Evolutionary conservation across 2,329 filamentous ascomycete genomes (phyloP).

Genomic region (Chrysoporthe austroafricana): DNA sequence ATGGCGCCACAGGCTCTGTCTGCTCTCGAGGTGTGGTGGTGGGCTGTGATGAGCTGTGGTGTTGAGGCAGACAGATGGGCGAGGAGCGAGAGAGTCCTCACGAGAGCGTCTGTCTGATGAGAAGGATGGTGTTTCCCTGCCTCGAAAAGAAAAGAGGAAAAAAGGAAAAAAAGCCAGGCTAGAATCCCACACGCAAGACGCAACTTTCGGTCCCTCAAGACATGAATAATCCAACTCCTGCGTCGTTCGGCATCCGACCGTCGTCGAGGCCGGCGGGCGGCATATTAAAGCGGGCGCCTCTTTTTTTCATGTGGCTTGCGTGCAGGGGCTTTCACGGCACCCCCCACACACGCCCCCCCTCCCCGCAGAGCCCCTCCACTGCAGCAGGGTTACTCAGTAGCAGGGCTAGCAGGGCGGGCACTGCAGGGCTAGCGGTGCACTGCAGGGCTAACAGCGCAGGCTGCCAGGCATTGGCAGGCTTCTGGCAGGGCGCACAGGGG

Average conservation of each 20-base stretch:
- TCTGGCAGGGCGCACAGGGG: neutral
- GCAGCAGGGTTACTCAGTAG: neutral
- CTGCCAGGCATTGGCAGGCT: too few species aligned
- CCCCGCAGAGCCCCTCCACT: neutral
- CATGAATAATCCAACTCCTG: neutral
- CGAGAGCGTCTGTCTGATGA: too few species aligned
- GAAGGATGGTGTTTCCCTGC: too few species aligned
- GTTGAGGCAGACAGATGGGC: neutral
- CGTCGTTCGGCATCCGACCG: neutral
- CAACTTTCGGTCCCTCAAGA: neutral
- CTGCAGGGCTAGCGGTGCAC: too few species aligned
- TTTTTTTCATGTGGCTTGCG: neutral
- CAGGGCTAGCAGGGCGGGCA: too few species aligned
- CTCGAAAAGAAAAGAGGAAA: neutral
- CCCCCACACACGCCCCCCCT: neutral
- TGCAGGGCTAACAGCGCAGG: neutral
- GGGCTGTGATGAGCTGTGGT: neutral
- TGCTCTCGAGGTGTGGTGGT: neutral
- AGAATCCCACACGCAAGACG: neutral
- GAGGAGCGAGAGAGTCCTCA: too few species aligned
- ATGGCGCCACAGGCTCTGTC: neutral
- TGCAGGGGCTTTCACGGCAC: neutral
- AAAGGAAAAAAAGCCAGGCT: neutral
- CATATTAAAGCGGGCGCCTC: neutral
- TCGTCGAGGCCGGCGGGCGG: neutral